phyloP scores from a whole-genome alignment of 306 rosid species.

The Dalbergia cultrata region DNA sequence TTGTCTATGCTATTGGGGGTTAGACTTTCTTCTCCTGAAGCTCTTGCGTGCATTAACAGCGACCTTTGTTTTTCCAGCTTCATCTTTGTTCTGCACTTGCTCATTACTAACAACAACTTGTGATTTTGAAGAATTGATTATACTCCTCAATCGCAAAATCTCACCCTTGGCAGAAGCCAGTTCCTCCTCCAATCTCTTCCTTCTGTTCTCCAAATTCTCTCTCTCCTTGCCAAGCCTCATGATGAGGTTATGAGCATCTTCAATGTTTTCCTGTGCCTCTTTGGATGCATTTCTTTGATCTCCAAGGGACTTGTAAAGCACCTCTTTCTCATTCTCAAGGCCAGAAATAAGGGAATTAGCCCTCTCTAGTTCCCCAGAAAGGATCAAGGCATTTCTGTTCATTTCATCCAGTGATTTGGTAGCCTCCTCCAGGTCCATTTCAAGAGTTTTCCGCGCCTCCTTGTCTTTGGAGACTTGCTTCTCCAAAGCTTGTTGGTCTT shows the following conservation, averaged over 20 bases:
- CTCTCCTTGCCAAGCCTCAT: constrained; percentile 77
- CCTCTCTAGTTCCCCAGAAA: constrained; percentile 68
- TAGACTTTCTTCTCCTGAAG: constrained; percentile 54
- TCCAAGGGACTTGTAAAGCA: constrained; percentile 61
- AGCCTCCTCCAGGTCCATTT: constrained; percentile 79
- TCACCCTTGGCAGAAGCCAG: constrained; percentile 91
- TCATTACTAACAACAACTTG: constrained; percentile 25
- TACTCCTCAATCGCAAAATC: constrained; percentile 55
- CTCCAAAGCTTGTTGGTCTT: constrained; percentile 66
- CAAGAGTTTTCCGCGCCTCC: constrained; percentile 64
- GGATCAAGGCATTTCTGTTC: constrained; percentile 68
- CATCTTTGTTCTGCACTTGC: constrained; percentile 44
- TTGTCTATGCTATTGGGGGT: constrained; percentile 42
- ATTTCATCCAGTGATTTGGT: constrained; percentile 85
- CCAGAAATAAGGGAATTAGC: constrained; percentile 60
- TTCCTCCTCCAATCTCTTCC: constrained; percentile 76
- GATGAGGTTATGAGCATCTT: constrained; percentile 84
- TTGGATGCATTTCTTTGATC: constrained; percentile 66
- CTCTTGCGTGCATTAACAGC: constrained; percentile 40
- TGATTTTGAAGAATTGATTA: constrained; percentile 44
- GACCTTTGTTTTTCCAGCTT: constrained; percentile 35
- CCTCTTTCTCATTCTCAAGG: constrained; percentile 82
- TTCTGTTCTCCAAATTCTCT: constrained; percentile 68
- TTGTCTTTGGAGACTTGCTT: constrained; percentile 67
- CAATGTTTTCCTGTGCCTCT: constrained; percentile 80